These are phyloP conservation scores for Colletotrichum destructivum DNA, from an alignment of 2,329 filamentous ascomycete genomes.

Conservation along the genomic window DNA sequence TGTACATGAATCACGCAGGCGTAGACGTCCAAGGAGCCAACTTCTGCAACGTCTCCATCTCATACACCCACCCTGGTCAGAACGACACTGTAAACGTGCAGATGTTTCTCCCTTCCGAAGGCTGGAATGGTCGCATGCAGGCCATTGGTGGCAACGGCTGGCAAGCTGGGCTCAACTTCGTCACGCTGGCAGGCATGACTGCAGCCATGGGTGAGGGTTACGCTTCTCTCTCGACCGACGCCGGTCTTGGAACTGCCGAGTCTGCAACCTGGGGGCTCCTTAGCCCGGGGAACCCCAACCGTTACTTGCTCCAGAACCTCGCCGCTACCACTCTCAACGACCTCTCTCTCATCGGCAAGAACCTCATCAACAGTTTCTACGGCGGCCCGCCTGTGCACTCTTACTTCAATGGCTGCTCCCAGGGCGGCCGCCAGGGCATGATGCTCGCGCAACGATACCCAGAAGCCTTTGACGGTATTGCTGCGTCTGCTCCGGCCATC, in stretches of 20 bases:
- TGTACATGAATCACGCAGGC: no score
- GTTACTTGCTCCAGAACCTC: no score
- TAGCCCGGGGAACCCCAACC: no score
- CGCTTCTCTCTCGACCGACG: slow-evolving; percentile 43
- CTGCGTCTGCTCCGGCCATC: background rate
- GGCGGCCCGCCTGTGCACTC: no score
- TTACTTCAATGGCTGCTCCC: slow-evolving; percentile 66
- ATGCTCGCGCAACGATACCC: slow-evolving; percentile 62
- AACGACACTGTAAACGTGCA: slow-evolving; percentile 45
- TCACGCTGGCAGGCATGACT: slow-evolving; percentile 32
- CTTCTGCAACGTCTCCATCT: no score
- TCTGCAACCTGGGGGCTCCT: no score
- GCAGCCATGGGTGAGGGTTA: slow-evolving; percentile 43
- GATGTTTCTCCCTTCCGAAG: slow-evolving; percentile 46
- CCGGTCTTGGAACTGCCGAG: slow-evolving; percentile 52
- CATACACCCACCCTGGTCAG: slow-evolving; percentile 12
- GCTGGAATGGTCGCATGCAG: slow-evolving; percentile 52
- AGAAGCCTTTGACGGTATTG: slow-evolving; percentile 64
- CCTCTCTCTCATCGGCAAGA: no score
- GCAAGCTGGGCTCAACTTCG: slow-evolving; percentile 42
- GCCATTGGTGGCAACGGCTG: slow-evolving; percentile 51
- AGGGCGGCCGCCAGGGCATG: slow-evolving; percentile 65
- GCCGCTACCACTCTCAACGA: no score
- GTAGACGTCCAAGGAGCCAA: no score
- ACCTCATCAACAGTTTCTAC: no score